Evolutionary conservation across 129 eudicot genomes (phyloP), one percentile per base, ranked within the genome.

Genomic region (Ambrosia trifida): DNA sequence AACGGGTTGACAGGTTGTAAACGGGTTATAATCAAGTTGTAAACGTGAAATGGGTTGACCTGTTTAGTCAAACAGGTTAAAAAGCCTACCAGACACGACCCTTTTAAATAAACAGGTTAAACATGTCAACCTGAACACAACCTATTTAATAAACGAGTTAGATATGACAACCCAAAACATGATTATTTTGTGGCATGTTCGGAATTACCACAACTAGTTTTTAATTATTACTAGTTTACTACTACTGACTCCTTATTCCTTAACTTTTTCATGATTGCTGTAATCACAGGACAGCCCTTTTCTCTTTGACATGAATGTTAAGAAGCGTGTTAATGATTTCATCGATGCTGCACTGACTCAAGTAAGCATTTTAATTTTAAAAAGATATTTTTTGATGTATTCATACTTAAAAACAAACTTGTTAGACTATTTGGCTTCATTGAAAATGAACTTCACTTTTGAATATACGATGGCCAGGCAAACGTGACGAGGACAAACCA

Each of bases 401-500:
- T 11, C 12, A 7, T 4, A 5, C 35, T 56, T 56, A 3, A 52
- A 17, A 18, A 52, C 19, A 52, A 6, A 14, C 11, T 18, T 52
- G 4, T 17, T 52, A 52, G 59, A 52, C 59, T 52, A 7, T 52
- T 11, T 52, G 59, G 28, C 14, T 20, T 28, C 13, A 53, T 58
- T 12, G 13, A 4, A 11, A 11, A 30, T 30, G 41, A 30, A 58
- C 35, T 3, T 12, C 11, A 14, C 4, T 56, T 20, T 14, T 30
- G 1, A 30, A 32, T 33, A 30, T 30, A 30, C 41, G 12, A 51
- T 36, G 18, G 43, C 30, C 78, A 92, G 96, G 98, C 91, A 69
- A 93, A 93, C 54, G 88, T 93, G 53, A 89, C 98, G 2, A 75
- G 84, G 58, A 85, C 95, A 43, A 89, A 93, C 81, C 98, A 93